These are phyloP conservation scores for Globisporangium echinulatum DNA, from an alignment of 352 stramenopile species.

Conservation along the genomic window DNA sequence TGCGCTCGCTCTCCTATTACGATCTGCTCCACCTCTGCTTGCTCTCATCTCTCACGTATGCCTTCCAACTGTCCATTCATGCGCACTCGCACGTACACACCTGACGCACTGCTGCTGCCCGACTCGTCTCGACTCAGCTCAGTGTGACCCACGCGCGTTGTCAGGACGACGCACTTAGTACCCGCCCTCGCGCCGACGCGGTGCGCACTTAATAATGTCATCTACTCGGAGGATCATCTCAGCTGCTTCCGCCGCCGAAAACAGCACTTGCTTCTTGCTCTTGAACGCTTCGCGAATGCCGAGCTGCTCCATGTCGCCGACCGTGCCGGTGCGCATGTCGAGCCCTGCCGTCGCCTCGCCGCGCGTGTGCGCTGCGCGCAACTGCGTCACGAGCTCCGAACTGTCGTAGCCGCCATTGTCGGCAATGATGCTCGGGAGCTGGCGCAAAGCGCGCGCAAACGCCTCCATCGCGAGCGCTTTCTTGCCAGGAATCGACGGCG, in stretches of 20 bases:
- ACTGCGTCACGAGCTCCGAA: conserved; percentile 95
- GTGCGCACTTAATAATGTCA: conserved; percentile 96
- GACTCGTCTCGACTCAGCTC: too few species aligned
- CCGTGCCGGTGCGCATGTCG: conserved; percentile 94
- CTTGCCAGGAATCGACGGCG: conserved; percentile 93
- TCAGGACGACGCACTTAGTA: conserved; percentile 14
- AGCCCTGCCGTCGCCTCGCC: conserved; percentile 93
- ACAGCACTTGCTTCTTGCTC: conserved; percentile 96
- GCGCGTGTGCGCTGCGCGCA: conserved; percentile 91
- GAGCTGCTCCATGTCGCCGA: conserved; percentile 97
- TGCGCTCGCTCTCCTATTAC: too few species aligned
- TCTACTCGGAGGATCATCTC: conserved; percentile 99
- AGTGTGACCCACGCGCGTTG: too few species aligned
- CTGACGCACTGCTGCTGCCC: too few species aligned
- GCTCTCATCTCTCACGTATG: too few species aligned
- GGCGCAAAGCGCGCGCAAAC: conserved; percentile 94
- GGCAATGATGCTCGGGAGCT: conserved; percentile 97
- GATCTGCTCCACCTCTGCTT: too few species aligned
- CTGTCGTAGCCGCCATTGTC: conserved; percentile 99
- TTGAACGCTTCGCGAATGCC: conserved; percentile 96
- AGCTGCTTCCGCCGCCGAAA: conserved; percentile 96
- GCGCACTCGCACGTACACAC: too few species aligned
- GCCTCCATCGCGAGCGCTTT: conserved; percentile 97
- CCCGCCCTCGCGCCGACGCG: conserved; percentile 60
- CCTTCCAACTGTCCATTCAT: too few species aligned